phyloP scores from a whole-genome alignment of 768 basidiomycete genomes.

The Mrakia blollopis region DNA sequence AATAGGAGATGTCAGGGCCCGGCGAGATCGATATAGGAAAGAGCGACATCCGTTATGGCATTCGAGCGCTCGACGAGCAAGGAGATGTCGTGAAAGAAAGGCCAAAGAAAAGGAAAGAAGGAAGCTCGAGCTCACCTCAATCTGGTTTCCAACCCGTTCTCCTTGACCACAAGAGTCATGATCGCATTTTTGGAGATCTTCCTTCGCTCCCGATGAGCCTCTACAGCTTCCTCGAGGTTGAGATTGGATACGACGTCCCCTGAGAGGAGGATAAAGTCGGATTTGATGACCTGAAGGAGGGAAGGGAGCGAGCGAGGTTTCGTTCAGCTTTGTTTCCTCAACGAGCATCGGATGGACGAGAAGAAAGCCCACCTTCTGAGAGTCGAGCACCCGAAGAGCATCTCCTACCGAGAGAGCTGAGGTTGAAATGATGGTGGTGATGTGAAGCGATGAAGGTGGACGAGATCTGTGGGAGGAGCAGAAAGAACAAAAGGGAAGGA shows the following conservation, averaged over 20 bases:
- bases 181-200: conserved; percentile 85
- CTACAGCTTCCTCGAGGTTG: conserved; percentile 80
- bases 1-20: background rate
- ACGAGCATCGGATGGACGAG: background rate
- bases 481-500: conserved; percentile 5
- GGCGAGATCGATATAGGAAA: too few relatives aligned
- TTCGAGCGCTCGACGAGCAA: too few relatives aligned
- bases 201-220: conserved; percentile 78
- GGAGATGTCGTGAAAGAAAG: background rate
- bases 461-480: conserved; percentile 41
- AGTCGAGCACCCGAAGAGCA: conserved; percentile 44
- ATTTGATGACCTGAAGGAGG: conserved; percentile 41
- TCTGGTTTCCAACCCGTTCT: conserved; percentile 52
- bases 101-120: background rate
- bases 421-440: conserved; percentile 76
- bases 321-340: too few relatives aligned
- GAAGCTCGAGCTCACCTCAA: conserved; percentile 34
- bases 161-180: conserved; percentile 92
- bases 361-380: background rate
- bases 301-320: conserved; percentile 4
- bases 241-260: conserved; percentile 75
- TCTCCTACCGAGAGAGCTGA: conserved; percentile 44
- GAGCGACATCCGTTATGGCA: too few relatives aligned
- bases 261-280: conserved; percentile 45
- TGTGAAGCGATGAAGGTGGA: conserved; percentile 70